Evolutionary conservation across 2,329 filamentous ascomycete genomes (phyloP).

Genomic region (Cordyceps fumosorosea): DNA sequence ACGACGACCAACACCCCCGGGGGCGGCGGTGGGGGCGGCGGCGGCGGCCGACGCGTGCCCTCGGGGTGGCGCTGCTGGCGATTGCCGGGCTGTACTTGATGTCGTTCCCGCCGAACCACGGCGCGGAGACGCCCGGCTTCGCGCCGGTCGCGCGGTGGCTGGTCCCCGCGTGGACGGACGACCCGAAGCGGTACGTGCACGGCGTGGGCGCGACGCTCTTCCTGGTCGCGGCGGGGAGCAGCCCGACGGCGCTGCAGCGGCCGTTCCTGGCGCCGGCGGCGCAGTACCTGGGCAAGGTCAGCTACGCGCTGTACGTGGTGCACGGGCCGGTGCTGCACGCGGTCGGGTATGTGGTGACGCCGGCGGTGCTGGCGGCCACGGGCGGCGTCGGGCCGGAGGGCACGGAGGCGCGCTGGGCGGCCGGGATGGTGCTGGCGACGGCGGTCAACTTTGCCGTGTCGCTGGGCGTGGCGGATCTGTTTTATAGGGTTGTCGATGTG

Average conservation of each 20-base stretch:
- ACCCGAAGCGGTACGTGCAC: conserved; percentile 9
- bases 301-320: conserved; percentile 12
- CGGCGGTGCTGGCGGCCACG: not conserved
- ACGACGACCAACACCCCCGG: not conserved
- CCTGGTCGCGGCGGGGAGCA: conserved; percentile 2
- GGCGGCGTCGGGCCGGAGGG: not conserved
- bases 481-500: conserved; percentile 6
- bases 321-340: conserved; percentile 12
- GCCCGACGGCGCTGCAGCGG: not conserved
- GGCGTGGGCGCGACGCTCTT: conserved; percentile 4
- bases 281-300: conserved; percentile 11
- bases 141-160: not conserved
- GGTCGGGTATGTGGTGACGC: conserved; percentile 4
- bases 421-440: not conserved
- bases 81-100: conserved; percentile 7
- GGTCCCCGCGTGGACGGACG: not conserved
- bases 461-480: conserved; percentile 7
- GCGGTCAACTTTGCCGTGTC: not conserved
- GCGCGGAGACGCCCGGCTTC: not conserved
- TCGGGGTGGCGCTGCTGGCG: not conserved
- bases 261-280: conserved; percentile 8
- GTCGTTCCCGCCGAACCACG: not conserved
- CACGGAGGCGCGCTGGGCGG: not conserved
- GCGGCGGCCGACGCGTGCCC: not conserved
- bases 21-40: too few species aligned